Conservation (phyloP, 192 early-diverging fungal genomes). For the Allomyces macrogynus region DNA sequence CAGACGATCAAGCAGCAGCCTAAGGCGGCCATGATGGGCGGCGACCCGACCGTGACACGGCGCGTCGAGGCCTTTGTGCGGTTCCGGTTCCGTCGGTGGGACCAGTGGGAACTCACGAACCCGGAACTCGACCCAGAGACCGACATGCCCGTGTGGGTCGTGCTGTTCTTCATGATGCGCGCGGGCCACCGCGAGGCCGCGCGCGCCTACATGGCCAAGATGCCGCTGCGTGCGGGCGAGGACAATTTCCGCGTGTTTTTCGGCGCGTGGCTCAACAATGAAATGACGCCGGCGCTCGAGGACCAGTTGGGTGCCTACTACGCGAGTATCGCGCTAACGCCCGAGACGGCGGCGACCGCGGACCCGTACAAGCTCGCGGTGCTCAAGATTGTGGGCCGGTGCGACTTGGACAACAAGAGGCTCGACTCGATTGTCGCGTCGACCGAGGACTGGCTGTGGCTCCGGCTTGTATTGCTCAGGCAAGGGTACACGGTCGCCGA, state of each 20-base stretch:
- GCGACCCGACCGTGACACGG: neutral
- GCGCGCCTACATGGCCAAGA: no score
- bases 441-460: constrained; percentile 88
- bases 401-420: constrained; percentile 46
- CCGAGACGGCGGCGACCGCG: neutral
- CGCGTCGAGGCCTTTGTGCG: neutral
- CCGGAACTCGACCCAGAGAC: neutral
- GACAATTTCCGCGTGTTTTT: no score
- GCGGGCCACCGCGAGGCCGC: neutral
- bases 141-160: neutral
- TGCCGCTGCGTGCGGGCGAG: no score
- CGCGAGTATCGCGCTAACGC: no score
- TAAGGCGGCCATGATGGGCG: neutral
- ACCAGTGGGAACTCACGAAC: neutral
- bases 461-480: constrained; percentile 51
- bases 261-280: no score
- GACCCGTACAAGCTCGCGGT: constrained; percentile 51
- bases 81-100: neutral
- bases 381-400: constrained; percentile 76
- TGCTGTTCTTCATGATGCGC: neutral
- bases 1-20: neutral
- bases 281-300: no score
- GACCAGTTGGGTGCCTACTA: no score
- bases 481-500: constrained; percentile 26
- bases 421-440: constrained; percentile 46